Evolutionary conservation across 2,329 filamentous ascomycete species (phyloP), one percentile per base, ranked within the genome.

Genomic region (Paramyrothecium roridum): DNA sequence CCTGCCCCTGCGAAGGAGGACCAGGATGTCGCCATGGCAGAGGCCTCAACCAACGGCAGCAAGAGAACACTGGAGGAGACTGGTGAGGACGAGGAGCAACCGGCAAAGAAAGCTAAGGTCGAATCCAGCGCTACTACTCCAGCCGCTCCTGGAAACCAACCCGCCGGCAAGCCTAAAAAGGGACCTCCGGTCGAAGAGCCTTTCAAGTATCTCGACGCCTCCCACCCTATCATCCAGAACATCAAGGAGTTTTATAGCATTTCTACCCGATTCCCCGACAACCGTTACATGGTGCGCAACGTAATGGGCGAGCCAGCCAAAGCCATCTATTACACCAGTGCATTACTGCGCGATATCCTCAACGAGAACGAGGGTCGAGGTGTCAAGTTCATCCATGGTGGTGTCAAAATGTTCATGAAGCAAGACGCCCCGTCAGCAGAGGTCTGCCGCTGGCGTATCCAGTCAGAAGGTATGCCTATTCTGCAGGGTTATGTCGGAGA

Each of bases 391-490:
- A 90, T 99, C 51, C 95, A 99, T 73, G 93, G 89, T 52, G 95
- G 95, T 60, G 93, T 99, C 34, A 96, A 96, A 76, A 98, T 98
- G 91, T 99, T 96, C 71, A 95, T 98, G 80, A 96, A 96, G 78
- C 93, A 98, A 72, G 92, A 97, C 67, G 89, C 91, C 0, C 93
- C 96, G 57, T 89, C 87, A 6, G 87, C 88, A 37, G 88, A 93
- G 54, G 89, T 95, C 34, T 96, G 93, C 77, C 84, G 88, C 56
- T 99, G 95, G 95, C 86, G 95, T 49, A 95, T 99, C 64, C 95
- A 99, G 78, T 90, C 88, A 13, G 95, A 99, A 73, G 95, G 95
- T 22, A 86, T 99, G 76, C 86, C 89, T 11, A 92, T 99, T 61
- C 80, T 97, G 37, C 90, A 96, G 68, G 90, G 91, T 23, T 98